Percentiles rank a stretch among this genome's conserved stretches.
Conservation (phyloP, 306 rosid genomes). For the Begonia peltatifolia region DNA sequence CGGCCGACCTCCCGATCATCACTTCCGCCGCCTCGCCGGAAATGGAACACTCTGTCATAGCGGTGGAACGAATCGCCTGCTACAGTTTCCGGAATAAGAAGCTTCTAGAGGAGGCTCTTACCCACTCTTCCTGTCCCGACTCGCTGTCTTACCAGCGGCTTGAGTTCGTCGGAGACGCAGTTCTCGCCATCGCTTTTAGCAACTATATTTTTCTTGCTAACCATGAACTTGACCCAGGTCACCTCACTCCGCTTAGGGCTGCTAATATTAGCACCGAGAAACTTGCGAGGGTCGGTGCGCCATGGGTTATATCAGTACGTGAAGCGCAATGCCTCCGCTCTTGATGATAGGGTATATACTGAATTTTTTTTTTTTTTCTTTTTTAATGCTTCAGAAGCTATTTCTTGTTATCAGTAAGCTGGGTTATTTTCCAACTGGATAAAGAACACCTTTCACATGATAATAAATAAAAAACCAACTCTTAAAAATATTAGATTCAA, state of each 20-base stretch:
- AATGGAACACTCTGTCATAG: slow-evolving; percentile 13
- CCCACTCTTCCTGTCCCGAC: slow-evolving; percentile 38
- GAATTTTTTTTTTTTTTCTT: background rate
- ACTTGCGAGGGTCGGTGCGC: slow-evolving; percentile 64
- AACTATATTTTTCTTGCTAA: slow-evolving; percentile 31
- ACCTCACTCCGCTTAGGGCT: slow-evolving; percentile 48
- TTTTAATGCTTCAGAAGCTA: background rate
- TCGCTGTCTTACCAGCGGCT: slow-evolving; percentile 42
- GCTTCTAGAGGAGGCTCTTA: slow-evolving; percentile 60
- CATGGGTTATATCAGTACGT: slow-evolving; percentile 23
- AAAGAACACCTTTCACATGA: no score
- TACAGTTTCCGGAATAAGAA: slow-evolving; percentile 30
- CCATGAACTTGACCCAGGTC: slow-evolving; percentile 31
- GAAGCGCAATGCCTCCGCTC: slow-evolving; percentile 26
- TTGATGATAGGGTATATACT: slow-evolving; percentile 17
- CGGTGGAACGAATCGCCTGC: slow-evolving; percentile 23
- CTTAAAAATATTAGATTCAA: no score
- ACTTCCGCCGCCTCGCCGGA: background rate
- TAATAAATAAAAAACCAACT: no score
- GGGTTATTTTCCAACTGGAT: no score
- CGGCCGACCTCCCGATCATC: background rate
- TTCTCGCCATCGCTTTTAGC: slow-evolving; percentile 29
- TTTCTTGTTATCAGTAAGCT: background rate
- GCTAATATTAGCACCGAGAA: slow-evolving; percentile 72
- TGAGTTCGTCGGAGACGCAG: slow-evolving; percentile 65